Percentiles rank a stretch among this genome's conserved stretches.
Conservation (phyloP, 75 land plant species). For the Pinus taeda region DNA sequence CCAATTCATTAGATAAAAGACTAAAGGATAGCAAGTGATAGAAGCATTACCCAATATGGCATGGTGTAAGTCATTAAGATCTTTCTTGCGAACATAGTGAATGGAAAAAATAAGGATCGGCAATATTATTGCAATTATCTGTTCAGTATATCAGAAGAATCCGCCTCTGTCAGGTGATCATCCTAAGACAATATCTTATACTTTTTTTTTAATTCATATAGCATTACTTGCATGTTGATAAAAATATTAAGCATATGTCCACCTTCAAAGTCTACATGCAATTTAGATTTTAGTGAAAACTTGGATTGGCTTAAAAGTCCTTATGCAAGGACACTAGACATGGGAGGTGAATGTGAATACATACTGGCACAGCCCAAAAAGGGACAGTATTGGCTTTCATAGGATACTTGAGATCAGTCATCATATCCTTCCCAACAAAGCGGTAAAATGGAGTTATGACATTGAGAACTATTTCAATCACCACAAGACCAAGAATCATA, state of each 20-base stretch:
- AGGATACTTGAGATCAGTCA: constrained; percentile 61
- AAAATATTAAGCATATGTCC: not conserved
- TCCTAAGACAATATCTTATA: not conserved
- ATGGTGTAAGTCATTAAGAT: constrained; percentile 87
- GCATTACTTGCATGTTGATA: not conserved
- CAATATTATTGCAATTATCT: constrained; percentile 66
- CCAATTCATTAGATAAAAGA: not conserved
- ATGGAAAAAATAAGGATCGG: constrained; percentile 50
- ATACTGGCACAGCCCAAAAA: constrained; percentile 63
- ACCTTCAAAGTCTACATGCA: not conserved
- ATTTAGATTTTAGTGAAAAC: not conserved
- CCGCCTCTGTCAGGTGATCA: not conserved
- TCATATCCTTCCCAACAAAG: constrained; percentile 62
- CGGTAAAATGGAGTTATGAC: constrained; percentile 65
- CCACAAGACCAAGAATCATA: constrained; percentile 42
- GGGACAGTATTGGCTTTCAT: constrained; percentile 65
- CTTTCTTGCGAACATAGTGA: constrained; percentile 47
- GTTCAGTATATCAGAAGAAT: constrained; percentile 5
- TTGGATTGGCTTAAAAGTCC: not conserved
- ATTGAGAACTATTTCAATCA: constrained; percentile 27
- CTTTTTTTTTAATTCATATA: not conserved
- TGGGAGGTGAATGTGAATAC: constrained; percentile 1
- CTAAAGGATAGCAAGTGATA: not conserved
- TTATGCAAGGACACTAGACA: not conserved
- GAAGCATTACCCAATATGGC: constrained; percentile 60